Evolutionary conservation across 345 rosid species (phyloP).

Genomic region (Corchorus capsularis): DNA sequence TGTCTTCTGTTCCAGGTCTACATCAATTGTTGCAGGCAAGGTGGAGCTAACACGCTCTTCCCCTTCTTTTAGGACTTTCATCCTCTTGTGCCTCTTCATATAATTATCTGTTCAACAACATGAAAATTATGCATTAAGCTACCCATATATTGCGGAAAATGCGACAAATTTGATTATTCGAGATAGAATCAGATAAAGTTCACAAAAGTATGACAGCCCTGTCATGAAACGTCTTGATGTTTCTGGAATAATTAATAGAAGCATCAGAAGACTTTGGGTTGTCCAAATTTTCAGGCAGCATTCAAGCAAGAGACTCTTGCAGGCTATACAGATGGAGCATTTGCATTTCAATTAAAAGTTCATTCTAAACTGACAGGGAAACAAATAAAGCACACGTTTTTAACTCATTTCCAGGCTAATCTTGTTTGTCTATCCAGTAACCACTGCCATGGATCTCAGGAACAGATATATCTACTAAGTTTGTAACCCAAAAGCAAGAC

Average conservation of each 20-base stretch:
- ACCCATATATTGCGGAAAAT: background rate
- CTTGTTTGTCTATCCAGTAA: too few relatives aligned
- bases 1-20: background rate
- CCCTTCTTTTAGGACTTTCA: background rate
- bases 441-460: too few relatives aligned
- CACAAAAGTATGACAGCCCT: background rate
- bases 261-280: background rate
- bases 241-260: too few relatives aligned
- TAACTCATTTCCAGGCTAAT: background rate
- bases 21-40: background rate
- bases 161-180: background rate
- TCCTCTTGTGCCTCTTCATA: background rate
- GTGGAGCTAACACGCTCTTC: background rate
- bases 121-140: background rate
- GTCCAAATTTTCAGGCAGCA: background rate
- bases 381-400: background rate
- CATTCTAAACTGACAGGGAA: too few relatives aligned
- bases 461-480: too few relatives aligned
- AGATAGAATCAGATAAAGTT: background rate
- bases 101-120: background rate
- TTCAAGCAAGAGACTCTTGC: too few relatives aligned
- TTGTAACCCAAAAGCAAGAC: too few relatives aligned
- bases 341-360: too few relatives aligned
- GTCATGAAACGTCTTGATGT: background rate
- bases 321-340: too few relatives aligned